phyloP scores from a whole-genome alignment of 2,329 filamentous ascomycete species.

The Simplicillium aogashimaense region DNA sequence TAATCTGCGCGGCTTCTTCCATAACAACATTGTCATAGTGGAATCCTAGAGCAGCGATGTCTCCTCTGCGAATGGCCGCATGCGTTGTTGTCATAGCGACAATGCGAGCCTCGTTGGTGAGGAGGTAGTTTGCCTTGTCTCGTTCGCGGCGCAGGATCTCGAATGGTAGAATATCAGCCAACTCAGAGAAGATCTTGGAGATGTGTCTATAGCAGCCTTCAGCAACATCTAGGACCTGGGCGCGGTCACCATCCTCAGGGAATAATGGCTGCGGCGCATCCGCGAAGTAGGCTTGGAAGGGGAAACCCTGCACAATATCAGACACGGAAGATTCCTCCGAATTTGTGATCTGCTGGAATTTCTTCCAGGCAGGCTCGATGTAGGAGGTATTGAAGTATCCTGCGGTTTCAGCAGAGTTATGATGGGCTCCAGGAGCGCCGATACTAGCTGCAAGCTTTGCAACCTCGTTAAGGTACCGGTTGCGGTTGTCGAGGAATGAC shows the following conservation, averaged over 20 bases:
- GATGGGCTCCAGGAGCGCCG: constrained; percentile 83
- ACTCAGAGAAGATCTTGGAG: constrained; percentile 78
- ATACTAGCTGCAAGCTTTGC: constrained; percentile 77
- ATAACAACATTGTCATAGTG: constrained; percentile 97
- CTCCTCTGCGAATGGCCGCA: constrained; percentile 84
- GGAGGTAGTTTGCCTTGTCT: constrained; percentile 91
- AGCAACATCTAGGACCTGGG: constrained; percentile 63
- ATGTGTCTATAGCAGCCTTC: constrained; percentile 84
- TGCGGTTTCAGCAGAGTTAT: constrained; percentile 91
- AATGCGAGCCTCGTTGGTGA: constrained; percentile 92
- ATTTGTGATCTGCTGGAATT: constrained; percentile 56
- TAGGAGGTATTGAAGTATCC: constrained; percentile 95
- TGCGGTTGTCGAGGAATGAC: constrained; percentile 84
- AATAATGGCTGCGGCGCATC: constrained; percentile 84
- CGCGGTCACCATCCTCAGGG: constrained; percentile 52
- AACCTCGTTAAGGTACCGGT: constrained; percentile 71
- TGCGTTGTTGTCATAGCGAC: constrained; percentile 99
- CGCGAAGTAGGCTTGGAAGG: constrained; percentile 80
- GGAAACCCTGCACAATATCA: constrained; percentile 65
- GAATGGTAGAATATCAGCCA: constrained; percentile 89
- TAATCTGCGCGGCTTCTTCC: constrained; percentile 97
- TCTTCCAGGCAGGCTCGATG: constrained; percentile 77
- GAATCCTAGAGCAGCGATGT: constrained; percentile 88
- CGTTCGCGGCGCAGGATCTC: constrained; percentile 82
- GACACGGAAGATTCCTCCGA: constrained; percentile 44